Conservation (phyloP, 352 stramenopile species). For the Globisporangium radiosum region DNA sequence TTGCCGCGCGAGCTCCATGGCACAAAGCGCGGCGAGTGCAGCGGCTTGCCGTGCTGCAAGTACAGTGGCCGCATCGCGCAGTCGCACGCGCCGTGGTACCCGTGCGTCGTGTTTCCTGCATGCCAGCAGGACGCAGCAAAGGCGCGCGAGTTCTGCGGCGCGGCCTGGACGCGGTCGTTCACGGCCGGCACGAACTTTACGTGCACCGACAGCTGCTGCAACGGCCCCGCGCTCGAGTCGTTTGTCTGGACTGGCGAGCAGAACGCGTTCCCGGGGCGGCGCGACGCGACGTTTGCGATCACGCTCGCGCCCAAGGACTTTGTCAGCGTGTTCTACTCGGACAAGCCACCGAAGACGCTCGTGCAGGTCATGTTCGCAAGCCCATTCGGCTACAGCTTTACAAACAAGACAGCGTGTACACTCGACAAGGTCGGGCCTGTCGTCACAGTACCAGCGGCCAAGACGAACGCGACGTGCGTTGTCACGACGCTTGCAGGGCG, state of each 20-base stretch:
- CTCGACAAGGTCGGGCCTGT: constrained; percentile 21
- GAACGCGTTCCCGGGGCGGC: constrained; percentile 60
- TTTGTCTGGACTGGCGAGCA: constrained; percentile 59
- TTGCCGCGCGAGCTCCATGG: constrained; percentile 44
- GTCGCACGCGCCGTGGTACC: constrained; percentile 73
- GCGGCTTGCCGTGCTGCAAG: constrained; percentile 67
- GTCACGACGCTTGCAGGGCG: constrained; percentile 45
- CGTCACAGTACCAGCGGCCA: constrained; percentile 3
- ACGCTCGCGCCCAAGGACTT: constrained; percentile 66
- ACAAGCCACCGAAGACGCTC: constrained; percentile 33
- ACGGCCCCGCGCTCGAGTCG: constrained; percentile 54
- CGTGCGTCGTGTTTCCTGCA: constrained; percentile 71
- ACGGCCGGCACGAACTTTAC: constrained; percentile 43
- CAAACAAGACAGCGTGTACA: constrained; percentile 30
- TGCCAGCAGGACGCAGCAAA: constrained; percentile 66
- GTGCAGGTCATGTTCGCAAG: constrained; percentile 73
- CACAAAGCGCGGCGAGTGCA: constrained; percentile 62
- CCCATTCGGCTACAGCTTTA: constrained; percentile 61
- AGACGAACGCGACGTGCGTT: constrained; percentile 29
- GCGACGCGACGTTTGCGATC: constrained; percentile 71
- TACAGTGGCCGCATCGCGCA: constrained; percentile 59
- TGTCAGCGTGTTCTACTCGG: constrained; percentile 53
- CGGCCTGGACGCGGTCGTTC: constrained; percentile 46
- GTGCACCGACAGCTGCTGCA: constrained; percentile 70
- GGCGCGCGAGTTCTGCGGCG: constrained; percentile 45